phyloP scores from a whole-genome alignment of 176 grass and related monocot species.

The Hsuehochloa calcarea region DNA sequence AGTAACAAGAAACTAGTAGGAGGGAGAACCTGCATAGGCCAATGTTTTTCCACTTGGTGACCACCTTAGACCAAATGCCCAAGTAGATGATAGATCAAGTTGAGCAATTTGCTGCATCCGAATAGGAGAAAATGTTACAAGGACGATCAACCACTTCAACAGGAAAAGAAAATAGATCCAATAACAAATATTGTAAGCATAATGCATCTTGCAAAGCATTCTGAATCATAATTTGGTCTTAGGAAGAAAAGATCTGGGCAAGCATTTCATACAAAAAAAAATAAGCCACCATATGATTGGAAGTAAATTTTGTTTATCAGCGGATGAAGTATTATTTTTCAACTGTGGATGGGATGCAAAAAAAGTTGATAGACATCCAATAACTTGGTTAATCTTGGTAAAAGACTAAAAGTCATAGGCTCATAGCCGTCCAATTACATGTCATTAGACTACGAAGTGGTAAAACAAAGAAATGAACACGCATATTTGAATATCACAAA shows the following conservation, averaged over 20 bases:
- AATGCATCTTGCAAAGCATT: not conserved
- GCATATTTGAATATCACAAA: not conserved
- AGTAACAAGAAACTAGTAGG: conserved; percentile 11
- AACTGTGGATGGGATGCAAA: not conserved
- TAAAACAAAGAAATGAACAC: not conserved
- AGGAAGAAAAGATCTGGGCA: not conserved
- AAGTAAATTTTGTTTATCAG: not conserved
- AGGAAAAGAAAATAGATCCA: not conserved
- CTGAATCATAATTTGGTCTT: not conserved
- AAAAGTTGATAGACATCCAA: not conserved
- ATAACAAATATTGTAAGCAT: not conserved
- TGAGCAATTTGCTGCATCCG: conserved; percentile 89
- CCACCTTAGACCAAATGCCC: conserved; percentile 95
- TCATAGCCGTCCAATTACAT: not conserved
- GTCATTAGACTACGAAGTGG: not conserved
- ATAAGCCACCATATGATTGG: not conserved
- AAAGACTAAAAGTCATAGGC: not conserved
- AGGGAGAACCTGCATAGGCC: conserved; percentile 77
- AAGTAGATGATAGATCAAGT: conserved; percentile 88
- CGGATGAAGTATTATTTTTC: not conserved
- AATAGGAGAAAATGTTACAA: conserved; percentile 26
- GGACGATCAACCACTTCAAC: not conserved
- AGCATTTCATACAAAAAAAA: conserved; percentile 6
- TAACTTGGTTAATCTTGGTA: not conserved
- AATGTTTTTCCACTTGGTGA: conserved; percentile 92